Conservation (phyloP, 2,329 filamentous ascomycete species). For the Pseudogymnoascus sp. region DNA sequence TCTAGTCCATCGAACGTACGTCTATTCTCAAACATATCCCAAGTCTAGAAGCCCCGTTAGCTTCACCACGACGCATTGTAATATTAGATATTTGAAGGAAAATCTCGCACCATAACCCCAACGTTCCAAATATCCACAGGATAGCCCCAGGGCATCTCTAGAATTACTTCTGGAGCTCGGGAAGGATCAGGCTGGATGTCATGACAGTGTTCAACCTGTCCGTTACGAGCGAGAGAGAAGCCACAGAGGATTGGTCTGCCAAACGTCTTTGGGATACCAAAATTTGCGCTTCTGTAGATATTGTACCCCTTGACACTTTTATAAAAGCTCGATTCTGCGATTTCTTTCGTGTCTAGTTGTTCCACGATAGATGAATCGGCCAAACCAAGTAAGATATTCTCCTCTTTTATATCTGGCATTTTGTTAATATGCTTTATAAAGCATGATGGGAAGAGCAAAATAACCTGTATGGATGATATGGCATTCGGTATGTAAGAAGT, state of each 20-base stretch:
- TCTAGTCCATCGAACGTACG: conserved; percentile 22
- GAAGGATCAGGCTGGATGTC: conserved; percentile 18
- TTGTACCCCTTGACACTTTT: conserved; percentile 21
- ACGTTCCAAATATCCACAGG: conserved; percentile 34
- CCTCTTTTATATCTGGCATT: conserved; percentile 23
- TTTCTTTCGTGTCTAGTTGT: conserved; percentile 23
- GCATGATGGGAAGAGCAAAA: conserved; percentile 16
- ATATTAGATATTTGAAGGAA: neutral
- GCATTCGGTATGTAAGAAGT: conserved; percentile 15
- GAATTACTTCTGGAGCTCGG: conserved; percentile 33
- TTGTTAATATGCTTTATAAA: conserved; percentile 18
- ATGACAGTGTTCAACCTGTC: conserved; percentile 23
- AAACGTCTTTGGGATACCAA: conserved; percentile 23
- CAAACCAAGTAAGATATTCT: conserved; percentile 23
- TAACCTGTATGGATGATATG: conserved; percentile 16
- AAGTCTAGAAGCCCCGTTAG: conserved; percentile 23
- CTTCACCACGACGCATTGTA: neutral
- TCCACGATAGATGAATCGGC: conserved; percentile 22
- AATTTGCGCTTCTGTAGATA: conserved; percentile 23
- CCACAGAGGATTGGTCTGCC: conserved; percentile 24
- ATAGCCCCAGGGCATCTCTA: conserved; percentile 32
- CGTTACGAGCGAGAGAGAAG: conserved; percentile 23
- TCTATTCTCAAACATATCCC: conserved; percentile 24
- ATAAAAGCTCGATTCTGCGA: conserved; percentile 18
- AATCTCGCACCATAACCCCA: conserved; percentile 30